Percentiles rank a stretch among this genome's conserved stretches.
These are phyloP conservation scores for Exobasidium rhododendri DNA, from an alignment of 1,284 basidiomycete genomes.

Conservation along the genomic window DNA sequence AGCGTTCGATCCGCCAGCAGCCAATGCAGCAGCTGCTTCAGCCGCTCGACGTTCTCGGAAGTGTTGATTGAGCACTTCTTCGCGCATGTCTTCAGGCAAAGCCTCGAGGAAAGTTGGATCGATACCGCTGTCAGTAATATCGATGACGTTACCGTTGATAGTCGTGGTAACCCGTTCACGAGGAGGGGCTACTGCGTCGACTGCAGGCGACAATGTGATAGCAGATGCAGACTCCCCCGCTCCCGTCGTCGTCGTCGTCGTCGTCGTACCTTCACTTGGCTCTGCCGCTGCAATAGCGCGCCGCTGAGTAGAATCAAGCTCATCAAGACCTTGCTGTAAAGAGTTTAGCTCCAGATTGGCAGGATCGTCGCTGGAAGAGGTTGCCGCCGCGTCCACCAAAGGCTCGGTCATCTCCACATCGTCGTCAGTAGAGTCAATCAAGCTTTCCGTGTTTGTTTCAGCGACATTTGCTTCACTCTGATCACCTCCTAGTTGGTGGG, in stretches of 20 bases:
- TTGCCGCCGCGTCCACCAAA: conserved; percentile 4
- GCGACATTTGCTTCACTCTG: neutral
- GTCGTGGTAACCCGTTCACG: conserved; percentile 29
- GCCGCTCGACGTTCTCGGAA: conserved; percentile 71
- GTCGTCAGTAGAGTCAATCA: conserved; percentile 1
- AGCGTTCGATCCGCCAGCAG: conserved; percentile 57
- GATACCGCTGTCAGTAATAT: conserved; percentile 98
- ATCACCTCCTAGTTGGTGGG: neutral
- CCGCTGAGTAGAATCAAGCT: conserved; percentile 14
- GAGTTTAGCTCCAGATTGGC: conserved; percentile 21
- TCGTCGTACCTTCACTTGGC: neutral
- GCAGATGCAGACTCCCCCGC: neutral
- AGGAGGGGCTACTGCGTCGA: neutral
- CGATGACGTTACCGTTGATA: conserved; percentile 87
- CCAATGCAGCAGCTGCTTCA: conserved; percentile 59
- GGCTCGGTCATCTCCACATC: conserved; percentile 40
- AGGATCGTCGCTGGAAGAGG: neutral
- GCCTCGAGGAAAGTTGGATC: conserved; percentile 97
- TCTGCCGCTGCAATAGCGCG: neutral
- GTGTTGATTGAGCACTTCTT: conserved; percentile 96
- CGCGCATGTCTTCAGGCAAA: conserved; percentile 95
- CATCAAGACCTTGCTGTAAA: conserved; percentile 20
- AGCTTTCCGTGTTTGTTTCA: neutral
- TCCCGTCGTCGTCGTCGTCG: neutral
- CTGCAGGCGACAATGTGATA: neutral